Base-by-base conservation (phyloP, 2,329 filamentous ascomycete genomes). In the Neofusicoccum sp. region DNA sequence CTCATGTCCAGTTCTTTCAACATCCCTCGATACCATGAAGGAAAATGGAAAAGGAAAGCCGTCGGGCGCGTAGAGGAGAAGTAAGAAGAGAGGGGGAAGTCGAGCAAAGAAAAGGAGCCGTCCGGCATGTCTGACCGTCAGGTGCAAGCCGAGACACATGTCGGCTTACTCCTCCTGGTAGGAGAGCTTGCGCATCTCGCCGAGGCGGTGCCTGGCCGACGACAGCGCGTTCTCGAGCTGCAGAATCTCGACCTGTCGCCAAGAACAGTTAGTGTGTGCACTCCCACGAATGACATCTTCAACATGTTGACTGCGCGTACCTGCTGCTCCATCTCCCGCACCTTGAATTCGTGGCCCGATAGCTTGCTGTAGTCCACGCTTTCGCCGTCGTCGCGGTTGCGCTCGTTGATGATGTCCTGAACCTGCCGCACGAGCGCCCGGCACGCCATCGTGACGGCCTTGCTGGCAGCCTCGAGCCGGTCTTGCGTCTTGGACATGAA, bases 401-500 rank as follows among this genome's bases (percentile, higher is more conserved):
- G 87, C 76, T 96, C 89, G 73, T 90, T 89, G 75, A 99, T 98
- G 79, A 99, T 93, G 68, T 83, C 86, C 79, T 98, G 95, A 31
- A 99, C 95, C 76, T 98, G 95, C 67, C 92, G 84, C 60, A 99
- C 95, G 45, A 99, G 81, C 7, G 88, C 82, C 58, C 93, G 84
- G 78, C 95, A 99, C 33, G 95, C 95, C 9, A 86, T 84, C 8
- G 93, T 95, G 12, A 99, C 95, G 1, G 93, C 90, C 79, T 96
- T 96, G 78, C 89, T 93, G 38, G 95, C 95, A 65, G 86, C 85
- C 78, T 99, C 95, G 56, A 99, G 83, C 47, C 85, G 85, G 73
- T 99, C 95, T 77, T 99, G 95, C 64, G 88, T 96, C 84, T 96
- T 95, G 78, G 90, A 95, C 90, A 97, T 96, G 81, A 98, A 97